Evolutionary conservation across 2,329 filamentous ascomycete species (phyloP).

Genomic region (Chaetomiaceae sp.): DNA sequence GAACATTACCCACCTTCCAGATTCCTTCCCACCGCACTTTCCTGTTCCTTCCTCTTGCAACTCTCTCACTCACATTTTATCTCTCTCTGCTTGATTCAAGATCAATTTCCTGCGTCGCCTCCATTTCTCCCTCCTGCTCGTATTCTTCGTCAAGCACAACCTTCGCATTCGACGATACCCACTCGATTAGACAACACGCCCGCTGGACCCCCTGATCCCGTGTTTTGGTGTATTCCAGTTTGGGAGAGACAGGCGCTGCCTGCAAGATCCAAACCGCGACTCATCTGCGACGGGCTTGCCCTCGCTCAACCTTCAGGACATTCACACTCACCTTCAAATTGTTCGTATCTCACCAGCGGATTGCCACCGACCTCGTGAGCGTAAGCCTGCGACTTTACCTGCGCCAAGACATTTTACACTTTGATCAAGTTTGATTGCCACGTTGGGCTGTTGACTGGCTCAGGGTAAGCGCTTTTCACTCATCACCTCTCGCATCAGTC

Average conservation of each 20-base stretch:
- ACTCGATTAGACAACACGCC: not conserved
- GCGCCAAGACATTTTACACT: constrained; percentile 12
- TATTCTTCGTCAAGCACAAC: not conserved
- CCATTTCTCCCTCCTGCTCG: not conserved
- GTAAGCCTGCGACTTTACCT: not conserved
- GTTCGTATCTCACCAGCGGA: not conserved
- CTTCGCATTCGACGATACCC: not conserved
- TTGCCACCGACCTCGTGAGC: not conserved
- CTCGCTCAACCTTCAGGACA: not conserved
- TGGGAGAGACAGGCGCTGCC: not conserved
- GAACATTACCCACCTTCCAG: constrained; percentile 11
- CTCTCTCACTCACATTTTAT: not conserved
- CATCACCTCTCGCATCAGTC: not conserved
- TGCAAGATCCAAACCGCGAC: not conserved
- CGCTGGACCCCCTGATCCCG: not conserved
- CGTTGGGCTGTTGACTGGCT: constrained; percentile 14
- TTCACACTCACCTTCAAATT: not conserved
- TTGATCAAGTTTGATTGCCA: constrained; percentile 7
- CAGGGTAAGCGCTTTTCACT: constrained; percentile 11
- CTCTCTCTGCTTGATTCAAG: not conserved
- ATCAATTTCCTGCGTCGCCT: not conserved
- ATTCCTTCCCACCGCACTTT: constrained; percentile 13
- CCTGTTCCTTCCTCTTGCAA: constrained; percentile 9
- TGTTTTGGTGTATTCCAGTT: constrained; percentile 4
- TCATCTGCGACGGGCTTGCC: not conserved